Base-by-base conservation (phyloP, 1,139 yeast genomes). In the Blastobotrys raffinosifermentans region DNA sequence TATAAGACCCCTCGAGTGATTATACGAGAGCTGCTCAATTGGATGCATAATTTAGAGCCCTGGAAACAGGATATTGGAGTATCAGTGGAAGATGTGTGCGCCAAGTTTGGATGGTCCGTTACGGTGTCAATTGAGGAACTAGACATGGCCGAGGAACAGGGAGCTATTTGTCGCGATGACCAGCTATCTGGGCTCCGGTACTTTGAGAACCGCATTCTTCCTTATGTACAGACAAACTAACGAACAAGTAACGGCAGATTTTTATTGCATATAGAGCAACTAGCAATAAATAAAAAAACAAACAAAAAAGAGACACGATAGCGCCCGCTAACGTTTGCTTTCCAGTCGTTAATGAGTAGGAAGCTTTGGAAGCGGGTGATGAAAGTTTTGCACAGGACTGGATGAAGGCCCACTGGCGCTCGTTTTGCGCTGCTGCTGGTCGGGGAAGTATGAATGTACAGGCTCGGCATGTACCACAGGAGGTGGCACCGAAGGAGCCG, bases 111-210 rank as follows among this genome's bases (percentile, higher is more conserved):
- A 23, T 84, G 93, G 89, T 77, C 89, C 13, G 67, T 79, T 30
- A 73, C 76, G 21, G 77, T 85, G 13, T 72, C 89, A 2, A 67
- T 66, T 11, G 93, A 84, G 53, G 85, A 84, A 46, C 58, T 85
- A 13, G 77, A 75, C 38, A 64, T 69, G 41, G 77, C 83, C 17
- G 72, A 82, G 23, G 69, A 67, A 5, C 55, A 61, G 3, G 91
- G 87, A 1, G 60, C 61, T 1, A 54, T 84, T 1, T 76, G 81
- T 8, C 67, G 84, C 7, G 95, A 85, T 57, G 79, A 78, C 45
- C 73, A 75, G 40, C 66, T 77, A 3, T 67, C 75, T 30, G 89
- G 89, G 0, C 67, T 77, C 3, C 54, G 61, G 18, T 71, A 61
- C 48, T 70, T 65, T 37, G 41, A 41, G 20, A 51, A 51, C 34